Base-by-base conservation (phyloP, 495 filamentous ascomycete genomes). In the Lepraria neglecta region DNA sequence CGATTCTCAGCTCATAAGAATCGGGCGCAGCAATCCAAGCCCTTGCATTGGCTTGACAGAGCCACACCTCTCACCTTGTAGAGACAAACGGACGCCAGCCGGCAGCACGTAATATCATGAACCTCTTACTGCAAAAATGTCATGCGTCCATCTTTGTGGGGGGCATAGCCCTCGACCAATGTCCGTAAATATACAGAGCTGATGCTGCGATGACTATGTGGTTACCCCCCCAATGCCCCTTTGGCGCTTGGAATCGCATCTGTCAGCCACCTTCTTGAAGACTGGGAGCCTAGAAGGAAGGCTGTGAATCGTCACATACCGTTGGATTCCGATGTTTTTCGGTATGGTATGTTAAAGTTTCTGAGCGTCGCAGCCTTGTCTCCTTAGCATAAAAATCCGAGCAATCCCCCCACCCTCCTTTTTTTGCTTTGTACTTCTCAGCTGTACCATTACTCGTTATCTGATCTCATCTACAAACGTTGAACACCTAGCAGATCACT, bases 1-100 rank as follows among this genome's bases (percentile, higher is more conserved):
- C 5, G 10, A 17, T 10, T 35, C 17, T 10, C 31, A n/a, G 35
- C 35, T 12, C 35, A 38, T 11, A 12, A 38, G 12, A 54, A 33
- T 12, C 17, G n/a, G 51, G 51, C 51, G 51, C n/a, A 38, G 51
- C 7, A 54, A 35, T 7, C 19, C 7, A 19, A 14, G 30, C 30
- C n/a, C 31, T 52, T n/a, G 48, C n/a, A 38, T 52, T n/a, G 48
- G 48, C 48, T 52, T 38, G 6, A 33, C 48, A 31, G 27, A 52
- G 48, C 48, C 48, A 52, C 48, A 31, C 19, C 24, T 24, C 24
- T 24, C 1, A 50, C 46, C 48, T 52, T 31, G 27, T 52, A 6
- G 48, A n/a, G 9, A 52, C 48, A 0, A 19, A 24, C 24, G 24
- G 24, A 24, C 24, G 24, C 24, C 24, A 24, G 24, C 28, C 48